phyloP scores from a whole-genome alignment of 257 asterid species.

The Penstemon davidsonii region DNA sequence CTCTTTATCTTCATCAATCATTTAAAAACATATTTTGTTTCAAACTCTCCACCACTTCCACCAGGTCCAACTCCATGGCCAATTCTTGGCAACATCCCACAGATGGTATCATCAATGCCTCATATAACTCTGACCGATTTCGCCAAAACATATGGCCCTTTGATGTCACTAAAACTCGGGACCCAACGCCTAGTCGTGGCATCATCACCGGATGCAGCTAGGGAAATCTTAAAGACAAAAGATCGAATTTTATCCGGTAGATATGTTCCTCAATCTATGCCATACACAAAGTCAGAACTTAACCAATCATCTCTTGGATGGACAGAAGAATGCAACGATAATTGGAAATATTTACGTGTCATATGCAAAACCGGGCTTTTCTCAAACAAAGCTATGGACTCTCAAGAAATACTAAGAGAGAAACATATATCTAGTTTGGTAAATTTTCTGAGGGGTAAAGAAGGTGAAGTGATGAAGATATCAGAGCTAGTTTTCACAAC shows the following conservation, averaged over 20 bases:
- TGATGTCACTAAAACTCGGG: constrained; percentile 38
- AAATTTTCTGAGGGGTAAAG: constrained; percentile 33
- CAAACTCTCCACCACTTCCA: constrained; percentile 32
- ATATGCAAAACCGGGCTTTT: constrained; percentile 42
- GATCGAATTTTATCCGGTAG: constrained; percentile 37
- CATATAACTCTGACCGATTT: constrained; percentile 32
- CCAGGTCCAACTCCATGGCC: constrained; percentile 65
- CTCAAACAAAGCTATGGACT: constrained; percentile 32
- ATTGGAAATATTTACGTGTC: constrained; percentile 32
- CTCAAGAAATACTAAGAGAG: constrained; percentile 29
- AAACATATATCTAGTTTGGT: constrained; percentile 38
- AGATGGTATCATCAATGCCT: constrained; percentile 18
- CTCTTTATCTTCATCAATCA: constrained; percentile 16
- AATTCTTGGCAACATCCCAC: constrained; percentile 33
- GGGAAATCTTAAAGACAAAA: constrained; percentile 36
- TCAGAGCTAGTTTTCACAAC: constrained; percentile 31
- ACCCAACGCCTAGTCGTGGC: constrained; percentile 35
- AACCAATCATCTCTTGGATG: constrained; percentile 29
- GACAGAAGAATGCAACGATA: constrained; percentile 26
- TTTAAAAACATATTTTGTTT: not conserved
- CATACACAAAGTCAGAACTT: constrained; percentile 27
- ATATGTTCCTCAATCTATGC: constrained; percentile 26
- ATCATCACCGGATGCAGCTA: constrained; percentile 46
- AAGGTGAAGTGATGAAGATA: constrained; percentile 31
- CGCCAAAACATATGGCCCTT: constrained; percentile 42